Evolutionary conservation across 768 basidiomycete species (phyloP), one percentile per base, ranked within the genome.

Genomic region (Coprinellus micaceus): DNA sequence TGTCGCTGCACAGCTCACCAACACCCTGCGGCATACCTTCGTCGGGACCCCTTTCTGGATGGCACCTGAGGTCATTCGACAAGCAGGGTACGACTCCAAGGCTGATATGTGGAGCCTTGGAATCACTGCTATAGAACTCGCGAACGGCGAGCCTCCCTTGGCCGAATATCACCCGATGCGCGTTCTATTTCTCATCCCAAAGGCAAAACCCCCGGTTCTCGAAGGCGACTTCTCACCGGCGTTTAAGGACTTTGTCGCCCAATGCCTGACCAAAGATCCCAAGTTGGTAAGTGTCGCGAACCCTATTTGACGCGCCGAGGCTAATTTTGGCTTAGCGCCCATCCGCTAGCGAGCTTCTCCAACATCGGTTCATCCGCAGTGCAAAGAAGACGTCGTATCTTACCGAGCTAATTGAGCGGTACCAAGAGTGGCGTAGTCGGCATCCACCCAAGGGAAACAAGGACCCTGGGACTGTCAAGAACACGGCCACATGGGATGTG

Each of bases 91-190:
- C 71, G 94, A 98, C 66, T 82, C 85, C 2, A 94, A 94, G 71
- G 96, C 96, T 2, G 96, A 98, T 69, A 88, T 98, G 78, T 98
- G 96, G 96, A 94, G 91, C 67, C 75, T 98, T 50, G 96, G 96
- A 21, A 99, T 99, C 69, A 98, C 96, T 1, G 94, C 94, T 53
- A 97, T 98, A 49, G 96, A 98, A 76, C 88, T 99, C 88, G 95
- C 96, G 2, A 93, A 91, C 64, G 97, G 97, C 43, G 94, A 98
- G 64, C 97, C 97, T 0, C 97, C 97, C 7, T 72, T 98, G 55
- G 90, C 93, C 3, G 96, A 98, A 69, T 96, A 98, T 69, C 97
- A 98, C 66, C 97, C 95, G 0, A 98, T 98, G 97, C 84, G 97
- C 26, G 96, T 99, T 1, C 79, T 99, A 53, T 98, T 98, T 77